A percentile compares a stretch with the other conserved stretches of the same genome.
Evolutionary conservation across 257 asterid genomes (phyloP).

Genomic region (Rubia yunnanensis): DNA sequence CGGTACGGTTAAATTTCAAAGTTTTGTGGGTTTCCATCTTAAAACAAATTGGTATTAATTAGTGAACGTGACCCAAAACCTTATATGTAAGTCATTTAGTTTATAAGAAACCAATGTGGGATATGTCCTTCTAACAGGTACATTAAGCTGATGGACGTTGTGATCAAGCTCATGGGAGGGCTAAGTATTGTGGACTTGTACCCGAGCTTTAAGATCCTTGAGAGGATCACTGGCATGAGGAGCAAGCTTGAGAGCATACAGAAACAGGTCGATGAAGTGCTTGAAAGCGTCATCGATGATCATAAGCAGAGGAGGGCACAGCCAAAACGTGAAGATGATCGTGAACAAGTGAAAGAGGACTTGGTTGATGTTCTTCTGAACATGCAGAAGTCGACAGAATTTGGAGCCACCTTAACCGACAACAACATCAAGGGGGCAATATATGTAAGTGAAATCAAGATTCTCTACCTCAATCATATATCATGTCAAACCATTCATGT

Average conservation of each 20-base stretch:
- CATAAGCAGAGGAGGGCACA: neutral
- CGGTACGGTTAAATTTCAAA: no score
- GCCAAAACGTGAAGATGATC: neutral
- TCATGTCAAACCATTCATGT: no score
- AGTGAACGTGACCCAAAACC: no score
- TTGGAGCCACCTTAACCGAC: constrained; percentile 1
- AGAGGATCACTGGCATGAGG: constrained; percentile 6
- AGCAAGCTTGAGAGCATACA: neutral
- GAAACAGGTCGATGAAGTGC: neutral
- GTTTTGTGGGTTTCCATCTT: no score
- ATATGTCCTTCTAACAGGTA: no score
- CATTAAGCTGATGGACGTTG: neutral
- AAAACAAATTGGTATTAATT: no score
- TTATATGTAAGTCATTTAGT: no score
- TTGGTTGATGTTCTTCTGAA: constrained; percentile 16
- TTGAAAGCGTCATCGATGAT: neutral
- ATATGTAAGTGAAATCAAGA: neutral
- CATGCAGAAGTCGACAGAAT: constrained; percentile 1
- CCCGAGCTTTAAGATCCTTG: neutral
- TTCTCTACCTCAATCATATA: neutral
- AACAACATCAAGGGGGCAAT: constrained; percentile 11
- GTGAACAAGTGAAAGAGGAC: constrained; percentile 8
- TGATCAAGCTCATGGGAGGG: neutral
- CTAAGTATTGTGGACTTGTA: constrained; percentile 9
- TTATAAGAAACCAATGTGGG: no score